Evolutionary conservation across 495 filamentous ascomycete genomes (phyloP).

Genomic region (Durotheca rogersii): DNA sequence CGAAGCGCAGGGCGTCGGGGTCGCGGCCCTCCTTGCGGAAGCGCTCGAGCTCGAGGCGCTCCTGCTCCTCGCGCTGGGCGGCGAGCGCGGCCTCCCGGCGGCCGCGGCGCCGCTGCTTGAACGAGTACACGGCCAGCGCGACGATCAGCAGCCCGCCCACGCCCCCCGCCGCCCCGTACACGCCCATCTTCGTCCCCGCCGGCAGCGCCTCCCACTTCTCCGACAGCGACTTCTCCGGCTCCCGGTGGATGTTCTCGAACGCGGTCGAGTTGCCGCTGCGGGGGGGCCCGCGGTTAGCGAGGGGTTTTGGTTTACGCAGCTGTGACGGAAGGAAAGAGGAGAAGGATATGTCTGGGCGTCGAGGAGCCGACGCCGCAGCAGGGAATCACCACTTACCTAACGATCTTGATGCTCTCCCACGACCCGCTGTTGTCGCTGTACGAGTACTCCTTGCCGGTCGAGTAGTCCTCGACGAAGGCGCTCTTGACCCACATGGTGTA

Average conservation of each 20-base stretch:
- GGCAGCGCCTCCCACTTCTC: slow-evolving; percentile 62
- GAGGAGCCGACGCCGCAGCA: too few relatives aligned
- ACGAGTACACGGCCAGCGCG: slow-evolving; percentile 58
- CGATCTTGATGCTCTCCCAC: slow-evolving; percentile 71
- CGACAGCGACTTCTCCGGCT: slow-evolving; percentile 47
- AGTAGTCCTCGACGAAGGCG: slow-evolving; percentile 66
- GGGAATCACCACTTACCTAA: slow-evolving; percentile 61
- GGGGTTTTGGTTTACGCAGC: too few relatives aligned
- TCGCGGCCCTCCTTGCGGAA: slow-evolving; percentile 49
- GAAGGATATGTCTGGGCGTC: too few relatives aligned
- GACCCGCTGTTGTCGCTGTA: slow-evolving; percentile 66
- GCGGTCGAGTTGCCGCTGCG: slow-evolving; percentile 68
- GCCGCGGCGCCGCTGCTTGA: slow-evolving; percentile 67
- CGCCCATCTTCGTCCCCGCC: slow-evolving; percentile 54
- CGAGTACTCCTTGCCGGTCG: slow-evolving; percentile 64
- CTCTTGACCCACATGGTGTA: slow-evolving; percentile 76
- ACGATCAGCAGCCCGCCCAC: slow-evolving; percentile 51
- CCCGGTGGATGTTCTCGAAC: slow-evolving; percentile 42
- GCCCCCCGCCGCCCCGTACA: slow-evolving; percentile 57
- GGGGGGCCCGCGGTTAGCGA: too few relatives aligned
- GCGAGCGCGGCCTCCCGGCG: slow-evolving; percentile 60
- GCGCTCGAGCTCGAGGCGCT: slow-evolving; percentile 64
- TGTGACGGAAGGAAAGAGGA: too few relatives aligned
- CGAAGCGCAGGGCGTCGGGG: slow-evolving; percentile 45
- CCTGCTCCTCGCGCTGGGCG: slow-evolving; percentile 55